Evolutionary conservation across 2,329 filamentous ascomycete species (phyloP).

Genomic region (Fusarium devonianum): DNA sequence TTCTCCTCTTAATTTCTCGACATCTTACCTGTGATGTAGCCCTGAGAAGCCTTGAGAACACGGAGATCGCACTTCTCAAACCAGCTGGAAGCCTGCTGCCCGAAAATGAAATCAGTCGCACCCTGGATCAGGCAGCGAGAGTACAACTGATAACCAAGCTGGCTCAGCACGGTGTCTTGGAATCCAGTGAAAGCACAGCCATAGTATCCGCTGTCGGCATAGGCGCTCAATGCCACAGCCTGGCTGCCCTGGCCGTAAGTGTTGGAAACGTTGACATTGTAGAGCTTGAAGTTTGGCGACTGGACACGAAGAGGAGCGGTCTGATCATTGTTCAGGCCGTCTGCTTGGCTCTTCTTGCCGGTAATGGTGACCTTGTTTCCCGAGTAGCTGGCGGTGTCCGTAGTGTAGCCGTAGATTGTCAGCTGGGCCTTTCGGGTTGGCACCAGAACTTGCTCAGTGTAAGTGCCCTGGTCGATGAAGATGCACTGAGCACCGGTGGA

Average conservation of each 20-base stretch:
- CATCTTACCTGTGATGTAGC: conserved; percentile 54
- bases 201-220: conserved; percentile 56
- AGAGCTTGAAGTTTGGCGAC: conserved; percentile 62
- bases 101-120: conserved; percentile 60
- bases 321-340: conserved; percentile 59
- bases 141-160: conserved; percentile 57
- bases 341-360: conserved; percentile 51
- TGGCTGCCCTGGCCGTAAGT: conserved; percentile 56
- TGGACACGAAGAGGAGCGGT: conserved; percentile 56
- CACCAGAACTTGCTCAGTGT: conserved; percentile 58
- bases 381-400: conserved; percentile 55
- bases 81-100: conserved; percentile 52
- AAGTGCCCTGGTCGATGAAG: conserved; percentile 71
- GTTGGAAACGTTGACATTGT: conserved; percentile 65
- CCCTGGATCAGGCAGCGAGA: conserved; percentile 53
- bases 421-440: conserved; percentile 57
- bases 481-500: conserved; percentile 62
- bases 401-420: conserved; percentile 65
- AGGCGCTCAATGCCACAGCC: conserved; percentile 56
- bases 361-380: conserved; percentile 65
- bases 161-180: conserved; percentile 59
- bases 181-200: conserved; percentile 55
- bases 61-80: conserved; percentile 53
- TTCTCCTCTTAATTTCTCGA: too few species aligned
- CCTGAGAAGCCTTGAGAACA: conserved; percentile 45